Base-by-base conservation (phyloP, 1,284 basidiomycete species). In the Peniophora sp. region DNA sequence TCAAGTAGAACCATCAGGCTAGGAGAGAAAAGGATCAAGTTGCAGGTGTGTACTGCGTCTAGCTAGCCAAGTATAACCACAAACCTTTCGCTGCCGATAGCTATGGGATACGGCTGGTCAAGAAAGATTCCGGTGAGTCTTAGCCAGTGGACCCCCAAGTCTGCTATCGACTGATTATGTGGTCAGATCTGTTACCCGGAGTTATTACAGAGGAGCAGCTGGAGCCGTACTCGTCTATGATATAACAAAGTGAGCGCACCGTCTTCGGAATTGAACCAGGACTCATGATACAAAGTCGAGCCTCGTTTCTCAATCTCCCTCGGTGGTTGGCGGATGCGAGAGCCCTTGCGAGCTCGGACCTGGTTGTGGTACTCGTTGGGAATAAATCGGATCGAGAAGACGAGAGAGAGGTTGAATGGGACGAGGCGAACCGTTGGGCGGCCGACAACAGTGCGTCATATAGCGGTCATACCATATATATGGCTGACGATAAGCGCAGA, bases 31-130 rank as follows among this genome's bases (percentile, higher is more conserved):
- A 81, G 86, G 59, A 92, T 97, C 58, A 97, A 97, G 68, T 76
- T 97, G 34, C 93, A 96, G 79, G 92, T 92, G 55, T 56, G 78
- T 61, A 10, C 11, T 50, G 3, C 3, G 44, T n/a, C 12, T 32
- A 5, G 5, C 27, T 32, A 5, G 6, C 27, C 6, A 5, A 32
- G 27, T 32, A 12, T 12, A 12, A 32, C 12, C 27, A 32, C 27
- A 32, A 12, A 32, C 27, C 27, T 32, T 12, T 32, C 27, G 5
- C 27, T 34, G 27, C 39, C 17, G 38, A 38, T 45, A 97, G 89
- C 71, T 97, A 49, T 97, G 94, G 94, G 94, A 97, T 68, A 97
- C 93, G n/a, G 93, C 93, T 36, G 93, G 93, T 17, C 94, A 97
- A 69, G 94, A 97, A 68, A 78, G 94, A 55, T 97, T 97, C 66